These are phyloP conservation scores for Xylariaceae sp. DNA, from an alignment of 2,329 filamentous ascomycete genomes.

Conservation along the genomic window DNA sequence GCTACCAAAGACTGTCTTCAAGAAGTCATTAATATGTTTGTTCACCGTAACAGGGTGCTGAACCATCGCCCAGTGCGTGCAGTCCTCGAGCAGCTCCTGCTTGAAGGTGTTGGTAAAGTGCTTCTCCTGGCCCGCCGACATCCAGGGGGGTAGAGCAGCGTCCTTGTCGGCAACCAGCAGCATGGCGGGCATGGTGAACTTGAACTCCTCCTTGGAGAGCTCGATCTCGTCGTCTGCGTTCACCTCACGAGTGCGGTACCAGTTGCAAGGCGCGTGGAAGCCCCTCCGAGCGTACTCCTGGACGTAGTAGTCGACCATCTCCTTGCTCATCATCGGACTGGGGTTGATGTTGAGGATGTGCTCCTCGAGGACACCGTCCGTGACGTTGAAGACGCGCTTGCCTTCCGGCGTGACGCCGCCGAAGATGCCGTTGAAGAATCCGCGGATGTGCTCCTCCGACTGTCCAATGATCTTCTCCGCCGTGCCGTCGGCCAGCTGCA, in stretches of 20 bases:
- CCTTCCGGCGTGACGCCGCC: slow-evolving; percentile 57
- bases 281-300: slow-evolving; percentile 66
- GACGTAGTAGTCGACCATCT: slow-evolving; percentile 74
- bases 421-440: slow-evolving; percentile 67
- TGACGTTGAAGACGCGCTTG: slow-evolving; percentile 52
- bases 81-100: slow-evolving; percentile 53
- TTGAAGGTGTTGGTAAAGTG: slow-evolving; percentile 57
- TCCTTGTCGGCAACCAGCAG: slow-evolving; percentile 72
- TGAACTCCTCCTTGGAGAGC: slow-evolving; percentile 56
- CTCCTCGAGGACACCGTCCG: slow-evolving; percentile 59
- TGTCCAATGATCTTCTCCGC: slow-evolving; percentile 56
- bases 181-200: slow-evolving; percentile 59
- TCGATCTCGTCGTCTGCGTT: slow-evolving; percentile 72
- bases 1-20: slow-evolving; percentile 47
- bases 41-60: slow-evolving; percentile 70
- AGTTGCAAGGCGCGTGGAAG: slow-evolving; percentile 75
- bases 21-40: slow-evolving; percentile 59
- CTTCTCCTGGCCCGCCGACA: slow-evolving; percentile 67
- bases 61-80: slow-evolving; percentile 78
- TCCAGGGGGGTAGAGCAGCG: slow-evolving; percentile 61
- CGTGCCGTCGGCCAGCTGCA: slow-evolving; percentile 67
- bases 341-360: slow-evolving; percentile 52
- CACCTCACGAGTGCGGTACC: slow-evolving; percentile 71
- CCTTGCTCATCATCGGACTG: slow-evolving; percentile 55
- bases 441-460: slow-evolving; percentile 51